Percentiles rank a stretch among this genome's conserved stretches.
Conservation (phyloP, 805 yeast genomes). For the Candida ficus region DNA sequence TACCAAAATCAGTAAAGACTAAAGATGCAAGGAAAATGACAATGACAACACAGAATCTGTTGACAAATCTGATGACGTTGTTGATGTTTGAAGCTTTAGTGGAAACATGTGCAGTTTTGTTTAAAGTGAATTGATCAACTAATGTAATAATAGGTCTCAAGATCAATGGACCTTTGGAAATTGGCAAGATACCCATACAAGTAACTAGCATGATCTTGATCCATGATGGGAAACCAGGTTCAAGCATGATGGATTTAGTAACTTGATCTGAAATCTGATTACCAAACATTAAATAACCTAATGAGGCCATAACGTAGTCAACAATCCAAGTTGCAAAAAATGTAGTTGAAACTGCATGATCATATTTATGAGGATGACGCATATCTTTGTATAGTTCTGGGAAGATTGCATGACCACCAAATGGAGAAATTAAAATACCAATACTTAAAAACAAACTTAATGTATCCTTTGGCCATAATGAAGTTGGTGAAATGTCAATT, state of each 20-base stretch:
- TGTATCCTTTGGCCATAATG: constrained; percentile 33
- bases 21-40: constrained; percentile 47
- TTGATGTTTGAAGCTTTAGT: not conserved
- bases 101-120: not conserved
- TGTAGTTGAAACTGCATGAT: constrained; percentile 46
- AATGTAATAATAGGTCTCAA: constrained; percentile 69
- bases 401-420: constrained; percentile 82
- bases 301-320: constrained; percentile 55
- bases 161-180: constrained; percentile 73
- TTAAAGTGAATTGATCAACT: constrained; percentile 37
- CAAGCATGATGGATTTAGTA: constrained; percentile 66
- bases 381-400: constrained; percentile 74
- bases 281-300: constrained; percentile 84
- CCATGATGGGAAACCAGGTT: constrained; percentile 61
- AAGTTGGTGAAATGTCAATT: constrained; percentile 38
- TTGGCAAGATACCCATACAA: constrained; percentile 63
- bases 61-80: constrained; percentile 6
- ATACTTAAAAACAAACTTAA: constrained; percentile 43
- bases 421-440: constrained; percentile 70
- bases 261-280: constrained; percentile 60
- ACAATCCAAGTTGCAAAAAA: constrained; percentile 53
- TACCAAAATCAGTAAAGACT: constrained; percentile 65
- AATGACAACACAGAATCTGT: constrained; percentile 19
- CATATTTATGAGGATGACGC: constrained; percentile 62
- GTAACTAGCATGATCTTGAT: constrained; percentile 39